A percentile compares a stretch with the other conserved stretches of the same genome.
phyloP scores from a whole-genome alignment of 2,329 filamentous ascomycete genomes.

The Alternaria viburni region DNA sequence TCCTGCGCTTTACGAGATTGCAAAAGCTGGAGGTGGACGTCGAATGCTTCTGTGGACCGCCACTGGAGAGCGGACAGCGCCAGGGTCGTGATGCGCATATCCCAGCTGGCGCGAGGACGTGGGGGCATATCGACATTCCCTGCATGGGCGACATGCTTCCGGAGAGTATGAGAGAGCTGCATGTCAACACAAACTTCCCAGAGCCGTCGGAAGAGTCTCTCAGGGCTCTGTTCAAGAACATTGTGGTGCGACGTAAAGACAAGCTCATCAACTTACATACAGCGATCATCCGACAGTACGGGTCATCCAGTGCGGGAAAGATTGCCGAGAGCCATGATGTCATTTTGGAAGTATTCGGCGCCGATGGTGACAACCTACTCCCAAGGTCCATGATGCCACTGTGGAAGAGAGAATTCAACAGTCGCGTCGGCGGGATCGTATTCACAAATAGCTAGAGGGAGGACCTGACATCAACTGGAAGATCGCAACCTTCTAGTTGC shows the following conservation, averaged over 20 bases:
- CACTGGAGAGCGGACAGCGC: conserved; percentile 42
- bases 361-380: conserved; percentile 10
- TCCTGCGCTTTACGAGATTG: conserved; percentile 33
- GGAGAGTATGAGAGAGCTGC: conserved; percentile 31
- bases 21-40: conserved; percentile 40
- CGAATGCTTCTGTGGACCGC: conserved; percentile 40
- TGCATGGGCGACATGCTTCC: conserved; percentile 46
- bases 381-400: conserved; percentile 38
- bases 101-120: conserved; percentile 28
- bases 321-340: conserved; percentile 23
- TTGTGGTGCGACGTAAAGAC: conserved; percentile 27
- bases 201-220: conserved; percentile 29
- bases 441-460: not conserved
- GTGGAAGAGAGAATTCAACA: conserved; percentile 42
- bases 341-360: conserved; percentile 32
- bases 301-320: conserved; percentile 17
- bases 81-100: conserved; percentile 23
- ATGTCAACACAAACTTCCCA: conserved; percentile 41
- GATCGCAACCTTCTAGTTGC: not conserved
- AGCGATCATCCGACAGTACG: conserved; percentile 36
- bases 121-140: conserved; percentile 40
- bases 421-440: conserved; percentile 30
- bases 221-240: conserved; percentile 37
- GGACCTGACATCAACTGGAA: not conserved
- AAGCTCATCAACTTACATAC: conserved; percentile 25